These are phyloP conservation scores for Acorus calamus DNA, from an alignment of 106 monocot species.

Conservation along the genomic window DNA sequence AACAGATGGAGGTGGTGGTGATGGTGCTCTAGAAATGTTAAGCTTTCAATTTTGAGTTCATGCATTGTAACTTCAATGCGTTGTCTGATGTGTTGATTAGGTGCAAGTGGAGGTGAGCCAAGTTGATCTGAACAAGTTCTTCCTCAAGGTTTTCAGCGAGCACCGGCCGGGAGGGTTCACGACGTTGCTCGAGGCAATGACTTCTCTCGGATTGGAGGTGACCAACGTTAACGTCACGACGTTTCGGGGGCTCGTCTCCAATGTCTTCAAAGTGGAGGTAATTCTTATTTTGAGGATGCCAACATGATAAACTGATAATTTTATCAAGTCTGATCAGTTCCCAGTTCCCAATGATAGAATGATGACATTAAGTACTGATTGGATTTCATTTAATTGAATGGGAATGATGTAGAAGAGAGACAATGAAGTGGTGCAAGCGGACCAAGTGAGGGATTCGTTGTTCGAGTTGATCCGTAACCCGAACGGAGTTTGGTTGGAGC, in stretches of 20 bases:
- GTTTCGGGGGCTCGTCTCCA: constrained; percentile 48
- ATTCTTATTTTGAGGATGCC: background rate
- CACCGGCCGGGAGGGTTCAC: constrained; percentile 59
- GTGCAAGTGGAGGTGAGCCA: constrained; percentile 86
- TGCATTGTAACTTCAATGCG: no score
- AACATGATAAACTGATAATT: no score
- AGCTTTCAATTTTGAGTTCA: no score
- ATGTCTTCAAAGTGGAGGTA: constrained; percentile 77
- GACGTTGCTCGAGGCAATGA: constrained; percentile 79
- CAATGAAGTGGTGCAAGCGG: constrained; percentile 62
- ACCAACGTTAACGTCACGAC: constrained; percentile 80
- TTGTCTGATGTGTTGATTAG: constrained; percentile 13
- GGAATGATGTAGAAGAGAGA: constrained; percentile 52
- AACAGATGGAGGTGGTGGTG: constrained; percentile 67
- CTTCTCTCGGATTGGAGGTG: constrained; percentile 65
- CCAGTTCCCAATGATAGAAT: no score
- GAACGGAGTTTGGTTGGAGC: constrained; percentile 17
- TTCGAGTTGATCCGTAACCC: constrained; percentile 52
- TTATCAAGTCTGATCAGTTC: no score
- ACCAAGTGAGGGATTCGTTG: constrained; percentile 80
- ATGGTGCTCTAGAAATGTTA: no score
- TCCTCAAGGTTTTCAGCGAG: constrained; percentile 76
- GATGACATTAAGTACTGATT: no score
- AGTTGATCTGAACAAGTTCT: constrained; percentile 66
- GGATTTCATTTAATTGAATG: no score